These are phyloP conservation scores for Ophiocordyceps camponoti-leonardi DNA, from an alignment of 2,329 filamentous ascomycete species.

Conservation along the genomic window DNA sequence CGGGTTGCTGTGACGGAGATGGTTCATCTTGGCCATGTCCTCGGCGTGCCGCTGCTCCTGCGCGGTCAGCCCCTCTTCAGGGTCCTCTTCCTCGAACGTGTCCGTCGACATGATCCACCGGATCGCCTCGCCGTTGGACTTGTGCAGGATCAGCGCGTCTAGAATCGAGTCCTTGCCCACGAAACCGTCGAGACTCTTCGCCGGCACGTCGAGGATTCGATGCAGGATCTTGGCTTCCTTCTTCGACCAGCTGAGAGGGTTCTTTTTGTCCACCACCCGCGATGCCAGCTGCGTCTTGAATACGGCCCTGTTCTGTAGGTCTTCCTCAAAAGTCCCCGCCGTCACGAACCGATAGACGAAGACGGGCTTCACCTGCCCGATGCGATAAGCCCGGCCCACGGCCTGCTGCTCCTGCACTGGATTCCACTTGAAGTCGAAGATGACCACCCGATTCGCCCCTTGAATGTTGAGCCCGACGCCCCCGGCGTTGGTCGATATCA, in stretches of 20 bases:
- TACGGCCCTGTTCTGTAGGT: conserved; percentile 53
- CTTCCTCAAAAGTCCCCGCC: conserved; percentile 65
- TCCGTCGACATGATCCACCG: conserved; percentile 48
- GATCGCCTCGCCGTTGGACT: conserved; percentile 21
- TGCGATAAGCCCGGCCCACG: conserved; percentile 68
- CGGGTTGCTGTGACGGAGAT: conserved; percentile 15
- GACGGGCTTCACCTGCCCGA: conserved; percentile 66
- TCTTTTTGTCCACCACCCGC: conserved; percentile 71
- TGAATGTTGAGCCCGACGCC: conserved; percentile 72
- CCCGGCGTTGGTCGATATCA: conserved; percentile 73
- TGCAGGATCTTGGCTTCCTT: conserved; percentile 41
- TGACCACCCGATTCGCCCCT: conserved; percentile 69
- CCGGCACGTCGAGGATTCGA: conserved; percentile 31
- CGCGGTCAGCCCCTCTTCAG: conserved; percentile 33
- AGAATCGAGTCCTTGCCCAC: conserved; percentile 47
- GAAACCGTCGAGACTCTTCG: conserved; percentile 33
- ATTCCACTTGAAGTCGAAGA: conserved; percentile 73
- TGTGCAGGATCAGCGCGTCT: conserved; percentile 24
- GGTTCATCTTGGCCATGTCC: conserved; percentile 14
- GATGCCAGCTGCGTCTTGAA: conserved; percentile 72
- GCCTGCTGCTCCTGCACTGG: conserved; percentile 74
- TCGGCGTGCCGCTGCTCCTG: conserved; percentile 43
- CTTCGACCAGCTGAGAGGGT: conserved; percentile 48
- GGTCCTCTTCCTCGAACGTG: conserved; percentile 54
- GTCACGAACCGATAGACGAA: conserved; percentile 70